Evolutionary conservation across 2,329 filamentous ascomycete species (phyloP), one percentile per base, ranked within the genome.

Genomic region (Penicillium sp.): DNA sequence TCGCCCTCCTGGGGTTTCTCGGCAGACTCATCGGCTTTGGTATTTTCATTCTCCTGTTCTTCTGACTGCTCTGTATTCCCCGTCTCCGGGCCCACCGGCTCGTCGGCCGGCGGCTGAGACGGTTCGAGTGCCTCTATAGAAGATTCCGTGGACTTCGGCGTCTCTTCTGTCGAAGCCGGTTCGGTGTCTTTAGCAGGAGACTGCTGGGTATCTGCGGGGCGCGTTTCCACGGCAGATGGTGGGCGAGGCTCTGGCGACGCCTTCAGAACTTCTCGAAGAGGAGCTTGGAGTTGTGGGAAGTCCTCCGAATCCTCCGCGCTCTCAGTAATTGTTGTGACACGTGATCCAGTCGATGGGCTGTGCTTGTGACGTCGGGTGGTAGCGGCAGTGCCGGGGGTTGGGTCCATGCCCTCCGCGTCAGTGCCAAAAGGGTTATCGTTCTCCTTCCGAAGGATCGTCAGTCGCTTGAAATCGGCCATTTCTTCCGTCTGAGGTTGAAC

Each of bases 301-400:
- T 59, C 57, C 20, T 68, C 62, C 13, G 85, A 80, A 45, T 94
- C 89, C 56, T 94, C 88, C 39, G 86, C 83, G 34, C 87, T 81
- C 61, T 94, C 88, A 23, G 87, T 77, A 10, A 94, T 88, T 0
- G 87, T 93, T 1, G 83, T 81, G 14, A 95, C 85, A 4, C 83
- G 78, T 37, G 83, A 87, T 33, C 86, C 84, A 10, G 85, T 84
- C 10, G 86, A 91, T 16, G 86, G 85, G 49, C 83, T 90, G 62
- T 87, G 86, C 55, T 87, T 83, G 63, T 95, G 88, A 48, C 88
- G 78, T 59, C 90, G 82, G 4, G 87, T 91, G 56, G 87, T 94
- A 37, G 84, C 80, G 51, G 63, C 79, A 48, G 62, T 79, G 57
- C 65, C 79, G 61, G 69, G 72, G 51, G 68, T 77, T 65, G 50